Evolutionary conservation across 1,284 basidiomycete species (phyloP).

Genomic region (Puccinia novopanici): DNA sequence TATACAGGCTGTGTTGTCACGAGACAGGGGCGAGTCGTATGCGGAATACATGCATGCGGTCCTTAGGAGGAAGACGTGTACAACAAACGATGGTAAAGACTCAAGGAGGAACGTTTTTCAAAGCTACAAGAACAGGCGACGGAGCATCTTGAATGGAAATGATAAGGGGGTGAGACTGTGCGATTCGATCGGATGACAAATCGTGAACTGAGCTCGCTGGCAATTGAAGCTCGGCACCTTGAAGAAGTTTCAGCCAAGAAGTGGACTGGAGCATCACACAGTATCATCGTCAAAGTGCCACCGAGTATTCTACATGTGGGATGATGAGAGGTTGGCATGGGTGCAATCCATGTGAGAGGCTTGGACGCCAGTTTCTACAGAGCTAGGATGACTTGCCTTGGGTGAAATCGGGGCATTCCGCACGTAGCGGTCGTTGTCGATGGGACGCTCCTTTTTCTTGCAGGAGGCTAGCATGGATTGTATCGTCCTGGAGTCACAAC

Average conservation of each 20-base stretch:
- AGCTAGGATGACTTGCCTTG: conserved; percentile 61
- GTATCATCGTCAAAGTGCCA: conserved; percentile 49
- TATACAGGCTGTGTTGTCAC: background rate
- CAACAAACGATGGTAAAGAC: background rate
- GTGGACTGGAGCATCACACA: conserved; percentile 3
- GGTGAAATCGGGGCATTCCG: conserved; percentile 76
- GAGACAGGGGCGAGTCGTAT: background rate
- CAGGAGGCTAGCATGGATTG: conserved; percentile 85
- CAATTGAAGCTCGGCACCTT: background rate
- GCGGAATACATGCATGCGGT: background rate
- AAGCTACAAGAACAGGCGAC: background rate
- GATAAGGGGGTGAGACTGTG: background rate
- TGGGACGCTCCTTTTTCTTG: conserved; percentile 76
- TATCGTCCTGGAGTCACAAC: conserved; percentile 64
- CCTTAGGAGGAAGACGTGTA: background rate
- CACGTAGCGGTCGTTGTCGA: conserved; percentile 77
- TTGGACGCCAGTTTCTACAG: too few relatives aligned
- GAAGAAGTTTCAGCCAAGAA: background rate
- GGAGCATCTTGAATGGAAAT: background rate
- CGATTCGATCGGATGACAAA: background rate
- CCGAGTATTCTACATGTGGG: conserved; percentile 29
- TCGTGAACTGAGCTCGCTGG: background rate
- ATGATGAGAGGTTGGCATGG: background rate
- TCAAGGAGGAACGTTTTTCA: background rate
- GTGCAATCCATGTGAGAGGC: background rate